phyloP scores from a whole-genome alignment of 2,329 filamentous ascomycete species.

The Aspergillus phoenicis region DNA sequence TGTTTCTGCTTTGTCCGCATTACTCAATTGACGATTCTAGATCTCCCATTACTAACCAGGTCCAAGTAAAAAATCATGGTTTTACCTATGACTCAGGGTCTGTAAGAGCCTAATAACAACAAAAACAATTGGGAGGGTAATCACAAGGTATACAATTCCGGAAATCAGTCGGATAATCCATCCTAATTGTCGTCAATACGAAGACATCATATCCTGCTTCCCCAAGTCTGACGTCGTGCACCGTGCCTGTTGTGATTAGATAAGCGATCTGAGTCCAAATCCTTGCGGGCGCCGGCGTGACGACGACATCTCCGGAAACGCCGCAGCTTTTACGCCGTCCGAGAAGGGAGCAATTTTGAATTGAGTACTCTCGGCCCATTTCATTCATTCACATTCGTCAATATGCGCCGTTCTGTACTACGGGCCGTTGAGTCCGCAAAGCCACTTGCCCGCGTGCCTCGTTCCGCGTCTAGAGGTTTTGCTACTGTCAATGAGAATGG shows the following conservation, averaged over 20 bases:
- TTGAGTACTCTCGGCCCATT: conserved; percentile 3
- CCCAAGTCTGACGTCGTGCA: not conserved
- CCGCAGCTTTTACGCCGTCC: conserved; percentile 16
- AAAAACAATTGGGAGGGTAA: too few species aligned
- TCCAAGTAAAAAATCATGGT: not conserved
- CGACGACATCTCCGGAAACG: conserved; percentile 18
- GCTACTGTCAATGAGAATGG: conserved; percentile 36
- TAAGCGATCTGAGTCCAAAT: conserved; percentile 30
- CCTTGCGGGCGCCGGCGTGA: conserved; percentile 16
- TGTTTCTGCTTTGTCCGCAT: not conserved
- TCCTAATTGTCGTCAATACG: not conserved
- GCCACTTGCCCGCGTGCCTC: conserved; percentile 38
- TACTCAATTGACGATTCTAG: conserved; percentile 6
- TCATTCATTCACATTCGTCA: conserved; percentile 15
- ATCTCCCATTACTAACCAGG: conserved; percentile 25
- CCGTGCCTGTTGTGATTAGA: conserved; percentile 28
- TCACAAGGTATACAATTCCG: too few species aligned
- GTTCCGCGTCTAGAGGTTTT: conserved; percentile 39
- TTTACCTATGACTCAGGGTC: not conserved
- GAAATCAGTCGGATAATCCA: too few species aligned
- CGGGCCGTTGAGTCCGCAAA: conserved; percentile 44
- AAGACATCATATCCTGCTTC: not conserved
- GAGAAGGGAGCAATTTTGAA: conserved; percentile 3
- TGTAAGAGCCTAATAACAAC: not conserved
- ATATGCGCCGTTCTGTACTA: conserved; percentile 45